Evolutionary conservation across 148 eudicot genomes (phyloP).

Genomic region (Dysphania ambrosioides): DNA sequence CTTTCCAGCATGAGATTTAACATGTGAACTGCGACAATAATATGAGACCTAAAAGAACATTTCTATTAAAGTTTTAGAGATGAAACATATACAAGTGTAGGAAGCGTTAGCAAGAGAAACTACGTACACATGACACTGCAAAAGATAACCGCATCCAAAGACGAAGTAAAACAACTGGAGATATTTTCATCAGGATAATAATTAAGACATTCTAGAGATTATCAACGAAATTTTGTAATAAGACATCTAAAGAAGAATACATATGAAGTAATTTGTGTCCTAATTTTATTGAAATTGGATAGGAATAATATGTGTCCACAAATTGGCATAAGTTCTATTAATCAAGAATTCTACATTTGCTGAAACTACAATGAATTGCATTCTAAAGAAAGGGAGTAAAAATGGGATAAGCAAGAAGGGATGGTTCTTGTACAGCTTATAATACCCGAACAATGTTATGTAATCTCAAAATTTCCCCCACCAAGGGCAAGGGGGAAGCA

Average conservation of each 20-base stretch:
- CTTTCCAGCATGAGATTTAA: neutral
- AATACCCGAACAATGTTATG: conserved; percentile 30
- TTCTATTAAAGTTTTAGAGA: neutral
- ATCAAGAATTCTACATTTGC: conserved; percentile 52
- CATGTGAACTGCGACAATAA: neutral
- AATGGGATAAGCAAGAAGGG: conserved; percentile 22
- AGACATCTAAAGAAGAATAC: conserved; percentile 9
- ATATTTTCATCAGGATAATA: conserved; percentile 9
- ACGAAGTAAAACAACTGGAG: neutral
- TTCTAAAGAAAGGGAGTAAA: conserved; percentile 29
- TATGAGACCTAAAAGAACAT: neutral
- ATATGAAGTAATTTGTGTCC: conserved; percentile 30
- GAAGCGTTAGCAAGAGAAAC: neutral
- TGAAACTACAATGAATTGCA: conserved; percentile 60
- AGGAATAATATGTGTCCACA: conserved; percentile 41
- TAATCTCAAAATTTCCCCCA: conserved; percentile 38
- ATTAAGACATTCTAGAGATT: neutral
- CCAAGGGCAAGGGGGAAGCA: conserved; percentile 24
- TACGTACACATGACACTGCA: too few relatives aligned
- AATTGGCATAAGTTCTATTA: conserved; percentile 43
- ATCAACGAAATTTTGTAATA: conserved; percentile 3
- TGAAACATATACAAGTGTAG: neutral
- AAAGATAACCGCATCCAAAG: neutral
- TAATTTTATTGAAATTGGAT: conserved; percentile 43
- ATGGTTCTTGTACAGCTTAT: conserved; percentile 39